Evolutionary conservation across 352 stramenopile species (phyloP).

Genomic region (Pythium folliculosum): DNA sequence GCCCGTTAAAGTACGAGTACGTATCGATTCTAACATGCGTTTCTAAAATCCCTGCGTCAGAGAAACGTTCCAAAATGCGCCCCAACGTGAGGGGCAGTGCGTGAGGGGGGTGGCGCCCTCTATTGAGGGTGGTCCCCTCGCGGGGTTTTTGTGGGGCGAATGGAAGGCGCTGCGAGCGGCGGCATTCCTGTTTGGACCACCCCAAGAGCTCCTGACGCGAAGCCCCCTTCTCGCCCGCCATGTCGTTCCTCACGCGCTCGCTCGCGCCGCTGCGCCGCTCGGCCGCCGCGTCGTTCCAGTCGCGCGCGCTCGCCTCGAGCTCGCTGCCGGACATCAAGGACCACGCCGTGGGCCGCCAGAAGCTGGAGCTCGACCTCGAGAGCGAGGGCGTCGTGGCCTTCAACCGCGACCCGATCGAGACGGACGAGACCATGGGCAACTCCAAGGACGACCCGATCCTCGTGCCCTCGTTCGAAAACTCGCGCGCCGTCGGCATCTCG

Average conservation of each 20-base stretch:
- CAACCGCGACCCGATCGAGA: conserved; percentile 86
- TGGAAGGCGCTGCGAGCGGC: conserved; percentile 15
- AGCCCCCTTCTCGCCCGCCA: background rate
- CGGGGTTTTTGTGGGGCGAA: conserved; percentile 1
- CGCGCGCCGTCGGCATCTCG: conserved; percentile 77
- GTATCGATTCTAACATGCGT: background rate
- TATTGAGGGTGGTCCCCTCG: conserved; percentile 18
- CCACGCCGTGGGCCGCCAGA: conserved; percentile 81
- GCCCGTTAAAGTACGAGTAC: conserved; percentile 14
- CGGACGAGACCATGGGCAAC: conserved; percentile 87
- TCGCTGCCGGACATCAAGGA: conserved; percentile 77
- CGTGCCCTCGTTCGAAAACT: conserved; percentile 76
- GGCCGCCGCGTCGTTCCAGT: conserved; percentile 36
- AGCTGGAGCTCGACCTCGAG: conserved; percentile 71
- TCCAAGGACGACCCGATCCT: conserved; percentile 89
- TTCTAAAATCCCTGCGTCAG: conserved; percentile 10
- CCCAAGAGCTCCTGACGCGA: background rate
- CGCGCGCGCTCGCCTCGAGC: conserved; percentile 58
- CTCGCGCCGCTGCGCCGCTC: conserved; percentile 61
- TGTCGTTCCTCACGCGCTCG: conserved; percentile 35
- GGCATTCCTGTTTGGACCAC: conserved; percentile 16
- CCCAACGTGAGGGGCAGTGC: background rate
- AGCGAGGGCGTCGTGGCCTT: conserved; percentile 67
- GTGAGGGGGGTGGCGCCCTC: conserved; percentile 8
- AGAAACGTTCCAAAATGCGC: conserved; percentile 18